Base-by-base conservation (phyloP, 192 early-diverging fungal genomes). In the Rhizophagus clarus region DNA sequence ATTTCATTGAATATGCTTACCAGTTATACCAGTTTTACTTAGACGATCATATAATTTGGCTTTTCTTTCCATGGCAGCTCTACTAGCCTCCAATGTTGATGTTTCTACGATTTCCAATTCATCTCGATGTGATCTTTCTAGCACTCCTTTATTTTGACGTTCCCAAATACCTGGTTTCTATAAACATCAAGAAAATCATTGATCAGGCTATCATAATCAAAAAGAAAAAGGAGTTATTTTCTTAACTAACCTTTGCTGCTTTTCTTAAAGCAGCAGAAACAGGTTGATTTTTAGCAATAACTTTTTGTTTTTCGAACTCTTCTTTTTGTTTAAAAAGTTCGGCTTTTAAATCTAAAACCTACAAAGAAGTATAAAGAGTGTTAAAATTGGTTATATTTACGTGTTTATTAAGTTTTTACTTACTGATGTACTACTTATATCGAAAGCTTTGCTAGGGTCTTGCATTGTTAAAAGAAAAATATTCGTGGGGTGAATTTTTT, bases 11-110 rank as follows among this genome's bases (percentile, higher is more conserved):
- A 71, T 37, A 22, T 71, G 9, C 2, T 29, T 79, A 79, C 77
- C 77, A 49, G n/a, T 47, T 71, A 81, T 29, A 40, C 82, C 80
- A 78, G 74, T 74, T 68, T 77, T 77, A 67, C 67, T 76, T 37
- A 90, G 37, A 40, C 81, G 47, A 31, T 91, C 90, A 76, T 92
- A 92, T 26, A 91, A 70, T 56, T 85, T 84, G 40, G 91, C 85
- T 67, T 92, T 92, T 10, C 86, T 83, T 76, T 90, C 84, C 56
- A 92, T 85, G 10, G 88, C 83, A 20, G 76, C 83, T 67, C 86
- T 76, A 72, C 84, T 87, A 29, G 79, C 80, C 11, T 85, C 83
- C 31, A 79, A 37, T 14, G 67, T 70, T 70, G 77, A n/a, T 6
- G 74, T 31, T 5, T 81, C 83, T 1, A 86, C 62, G 20, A 72